Evolutionary conservation across 345 rosid genomes (phyloP).

Genomic region (Melastoma malabathricum): DNA sequence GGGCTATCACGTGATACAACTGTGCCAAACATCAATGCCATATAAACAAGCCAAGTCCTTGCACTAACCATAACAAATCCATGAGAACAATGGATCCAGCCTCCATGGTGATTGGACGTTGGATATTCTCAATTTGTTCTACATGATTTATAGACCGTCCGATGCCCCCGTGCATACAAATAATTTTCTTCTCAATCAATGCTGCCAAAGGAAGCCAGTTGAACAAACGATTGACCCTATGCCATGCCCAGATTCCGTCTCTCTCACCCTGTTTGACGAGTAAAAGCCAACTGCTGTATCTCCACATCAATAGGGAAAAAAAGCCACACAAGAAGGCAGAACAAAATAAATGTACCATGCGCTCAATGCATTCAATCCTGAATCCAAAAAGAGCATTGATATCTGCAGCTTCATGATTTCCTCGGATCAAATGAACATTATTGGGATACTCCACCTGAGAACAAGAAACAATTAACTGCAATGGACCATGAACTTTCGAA

Average conservation of each 20-base stretch:
- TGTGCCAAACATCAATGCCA: background rate
- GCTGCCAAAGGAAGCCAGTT: slow-evolving; percentile 98
- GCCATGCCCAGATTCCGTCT: slow-evolving; percentile 99
- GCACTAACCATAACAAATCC: slow-evolving; percentile 86
- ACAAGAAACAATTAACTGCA: slow-evolving; percentile 2
- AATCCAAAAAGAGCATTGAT: slow-evolving; percentile 98
- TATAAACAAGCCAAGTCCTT: background rate
- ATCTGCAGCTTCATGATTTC: slow-evolving; percentile 99
- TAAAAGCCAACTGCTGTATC: background rate
- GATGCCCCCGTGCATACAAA: slow-evolving; percentile 99
- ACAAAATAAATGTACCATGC: slow-evolving; percentile 50
- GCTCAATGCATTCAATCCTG: slow-evolving; percentile 93
- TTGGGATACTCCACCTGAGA: slow-evolving; percentile 78
- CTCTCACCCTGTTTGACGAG: slow-evolving; percentile 70
- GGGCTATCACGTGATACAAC: background rate
- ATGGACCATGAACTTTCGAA: background rate
- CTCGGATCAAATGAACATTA: slow-evolving; percentile 88
- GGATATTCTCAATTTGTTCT: slow-evolving; percentile 91
- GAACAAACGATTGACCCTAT: slow-evolving; percentile 83
- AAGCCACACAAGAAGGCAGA: slow-evolving; percentile 9
- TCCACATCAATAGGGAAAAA: slow-evolving; percentile 1
- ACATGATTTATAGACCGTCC: slow-evolving; percentile 96
- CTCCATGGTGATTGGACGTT: slow-evolving; percentile 97
- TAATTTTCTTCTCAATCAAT: slow-evolving; percentile 86
- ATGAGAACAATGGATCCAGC: slow-evolving; percentile 92